Base-by-base conservation (phyloP, 1,139 yeast species). In the Hansenula anomala region DNA sequence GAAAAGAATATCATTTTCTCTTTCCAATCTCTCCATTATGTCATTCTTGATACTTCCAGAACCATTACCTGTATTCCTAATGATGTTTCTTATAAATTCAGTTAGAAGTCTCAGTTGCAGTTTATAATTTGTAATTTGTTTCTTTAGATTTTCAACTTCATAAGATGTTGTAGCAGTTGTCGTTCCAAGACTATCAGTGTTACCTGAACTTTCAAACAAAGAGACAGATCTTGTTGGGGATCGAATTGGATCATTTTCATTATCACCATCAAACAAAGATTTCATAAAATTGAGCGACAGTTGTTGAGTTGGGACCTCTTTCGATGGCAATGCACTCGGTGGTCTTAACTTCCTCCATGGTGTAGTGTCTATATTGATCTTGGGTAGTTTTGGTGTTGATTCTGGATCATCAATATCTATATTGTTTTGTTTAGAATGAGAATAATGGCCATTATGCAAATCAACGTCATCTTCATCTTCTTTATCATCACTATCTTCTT, bases 41-140 rank as follows among this genome's bases (percentile, higher is more conserved):
- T 58, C 60, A 22, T 47, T 47, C 24, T 51, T 52, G 11, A 59
- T 35, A 17, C n/a, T n/a, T n/a, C 42, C 48, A 14, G 45, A 50
- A 14, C 48, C 39, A 23, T 48, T 48, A 10, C 52, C 52, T 4
- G 53, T 46, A 4, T 46, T 44, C 25, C 47, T 48, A 23, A 59
- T 51, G 6, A 60, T 38, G 32, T 60, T 59, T 39, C 62, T 55
- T 5, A 64, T 54, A 12, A 62, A 41, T 37, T 63, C 67, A 27
- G 59, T 54, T 14, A 64, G 42, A 0, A 64, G 51, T 24, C 56
- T 49, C 14, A 59, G 56, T 37, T 61, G 63, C 12, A 64, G 46
- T 39, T 60, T 63, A 36, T 60, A 63, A 17, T 56, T 57, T 3
- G 62, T 61, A 10, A 64, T 44, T 34, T 63, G 64, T 33, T 59